Percentiles rank a stretch among this genome's conserved stretches.
phyloP scores from a whole-genome alignment of 495 filamentous ascomycete genomes.

The Viridothelium virens region DNA sequence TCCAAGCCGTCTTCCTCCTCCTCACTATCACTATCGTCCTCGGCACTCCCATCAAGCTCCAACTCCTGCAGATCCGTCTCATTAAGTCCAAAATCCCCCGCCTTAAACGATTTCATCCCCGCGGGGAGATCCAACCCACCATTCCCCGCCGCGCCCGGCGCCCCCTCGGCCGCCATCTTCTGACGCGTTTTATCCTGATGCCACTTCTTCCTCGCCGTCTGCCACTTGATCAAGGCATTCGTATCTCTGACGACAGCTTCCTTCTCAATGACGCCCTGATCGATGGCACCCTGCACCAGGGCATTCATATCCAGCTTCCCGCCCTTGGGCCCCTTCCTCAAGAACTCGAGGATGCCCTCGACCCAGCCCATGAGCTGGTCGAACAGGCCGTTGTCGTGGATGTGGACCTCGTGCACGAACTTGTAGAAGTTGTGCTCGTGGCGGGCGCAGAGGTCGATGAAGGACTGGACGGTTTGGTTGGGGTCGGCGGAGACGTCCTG shows the following conservation, averaged over 20 bases:
- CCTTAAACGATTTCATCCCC: slow-evolving; percentile 20
- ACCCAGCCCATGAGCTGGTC: slow-evolving; percentile 94
- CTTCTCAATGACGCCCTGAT: slow-evolving; percentile 58
- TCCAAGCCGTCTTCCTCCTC: slow-evolving; percentile 54
- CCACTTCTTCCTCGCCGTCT: slow-evolving; percentile 91
- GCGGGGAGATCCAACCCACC: slow-evolving; percentile 5
- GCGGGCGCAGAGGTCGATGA: slow-evolving; percentile 92
- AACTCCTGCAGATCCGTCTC: slow-evolving; percentile 73
- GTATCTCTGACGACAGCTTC: slow-evolving; percentile 70
- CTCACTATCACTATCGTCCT: slow-evolving; percentile 51
- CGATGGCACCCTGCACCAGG: slow-evolving; percentile 69
- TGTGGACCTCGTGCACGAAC: slow-evolving; percentile 95
- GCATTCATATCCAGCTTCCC: slow-evolving; percentile 88
- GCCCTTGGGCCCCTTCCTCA: slow-evolving; percentile 70
- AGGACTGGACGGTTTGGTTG: slow-evolving; percentile 97
- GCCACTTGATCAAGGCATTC: slow-evolving; percentile 80
- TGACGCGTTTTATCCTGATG: slow-evolving; percentile 94
- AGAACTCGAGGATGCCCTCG: slow-evolving; percentile 90
- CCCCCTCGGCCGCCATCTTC: slow-evolving; percentile 89
- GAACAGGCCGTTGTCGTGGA: slow-evolving; percentile 96
- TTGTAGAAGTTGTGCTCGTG: slow-evolving; percentile 98
- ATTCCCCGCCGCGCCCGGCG: too few species aligned
- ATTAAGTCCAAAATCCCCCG: slow-evolving; percentile 65
- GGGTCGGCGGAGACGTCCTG: slow-evolving; percentile 91
- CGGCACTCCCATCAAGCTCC: slow-evolving; percentile 63